Percentiles rank a stretch among this genome's conserved stretches.
Evolutionary conservation across 352 stramenopile genomes (phyloP).

Genomic region (Elongisporangium anandrum): DNA sequence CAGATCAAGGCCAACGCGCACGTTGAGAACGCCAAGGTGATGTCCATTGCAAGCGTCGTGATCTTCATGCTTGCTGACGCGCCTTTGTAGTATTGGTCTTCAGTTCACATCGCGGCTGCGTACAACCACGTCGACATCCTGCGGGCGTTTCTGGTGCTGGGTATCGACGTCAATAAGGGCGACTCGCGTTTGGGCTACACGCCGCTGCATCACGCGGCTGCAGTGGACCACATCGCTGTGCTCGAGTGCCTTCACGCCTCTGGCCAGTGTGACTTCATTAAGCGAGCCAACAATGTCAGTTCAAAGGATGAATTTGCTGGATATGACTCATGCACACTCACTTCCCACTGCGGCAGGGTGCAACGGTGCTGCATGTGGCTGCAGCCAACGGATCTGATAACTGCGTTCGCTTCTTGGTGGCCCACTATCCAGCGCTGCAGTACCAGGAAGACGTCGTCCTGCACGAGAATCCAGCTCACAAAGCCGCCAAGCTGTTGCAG

Average conservation of each 20-base stretch:
- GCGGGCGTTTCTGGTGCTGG: conserved; percentile 34
- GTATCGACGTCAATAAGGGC: conserved; percentile 34
- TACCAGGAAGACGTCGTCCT: conserved; percentile 33
- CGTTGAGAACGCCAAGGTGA: conserved; percentile 59
- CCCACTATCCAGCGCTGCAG: conserved; percentile 29
- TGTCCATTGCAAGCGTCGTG: too few species aligned
- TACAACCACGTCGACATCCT: conserved; percentile 50
- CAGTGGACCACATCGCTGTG: conserved; percentile 49
- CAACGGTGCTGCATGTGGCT: conserved; percentile 54
- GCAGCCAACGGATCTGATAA: conserved; percentile 33
- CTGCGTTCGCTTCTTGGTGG: conserved; percentile 42
- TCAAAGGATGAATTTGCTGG: not conserved
- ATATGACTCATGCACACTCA: too few species aligned
- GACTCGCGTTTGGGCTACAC: conserved; percentile 54
- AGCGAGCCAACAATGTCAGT: conserved; percentile 42
- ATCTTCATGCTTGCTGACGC: too few species aligned
- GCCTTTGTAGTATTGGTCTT: conserved; percentile 40
- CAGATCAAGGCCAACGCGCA: conserved; percentile 57
- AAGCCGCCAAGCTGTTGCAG: conserved; percentile 50
- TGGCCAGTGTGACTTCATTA: conserved; percentile 40
- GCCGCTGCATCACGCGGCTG: conserved; percentile 49
- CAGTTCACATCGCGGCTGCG: conserved; percentile 49
- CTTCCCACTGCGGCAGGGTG: conserved; percentile 32
- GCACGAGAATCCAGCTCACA: conserved; percentile 51
- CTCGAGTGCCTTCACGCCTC: conserved; percentile 33